phyloP scores from a whole-genome alignment of 805 yeast genomes.

The Wickerhamomyces mucosus region DNA sequence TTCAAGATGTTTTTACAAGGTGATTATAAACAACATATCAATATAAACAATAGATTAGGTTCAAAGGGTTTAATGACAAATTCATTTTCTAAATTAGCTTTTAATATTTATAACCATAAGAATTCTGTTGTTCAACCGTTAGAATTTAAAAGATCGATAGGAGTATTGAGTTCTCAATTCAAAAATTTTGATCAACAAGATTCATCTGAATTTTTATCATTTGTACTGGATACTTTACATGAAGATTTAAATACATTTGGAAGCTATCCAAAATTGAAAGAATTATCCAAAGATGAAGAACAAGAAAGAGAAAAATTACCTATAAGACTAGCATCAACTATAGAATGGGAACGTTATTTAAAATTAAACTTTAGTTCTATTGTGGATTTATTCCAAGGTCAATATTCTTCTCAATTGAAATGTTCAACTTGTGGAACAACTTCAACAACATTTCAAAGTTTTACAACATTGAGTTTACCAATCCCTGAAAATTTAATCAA shows the following conservation, averaged over 20 bases:
- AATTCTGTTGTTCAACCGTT: conserved; percentile 43
- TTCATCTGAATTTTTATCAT: conserved; percentile 73
- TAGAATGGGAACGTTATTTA: conserved; percentile 88
- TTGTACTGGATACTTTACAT: conserved; percentile 65
- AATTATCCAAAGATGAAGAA: conserved; percentile 66
- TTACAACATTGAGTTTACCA: conserved; percentile 72
- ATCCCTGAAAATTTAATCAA: conserved; percentile 42
- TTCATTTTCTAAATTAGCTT: conserved; percentile 51
- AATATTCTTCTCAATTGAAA: conserved; percentile 66
- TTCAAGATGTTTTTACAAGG: conserved; percentile 53
- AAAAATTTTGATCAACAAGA: conserved; percentile 72
- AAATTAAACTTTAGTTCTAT: conserved; percentile 70
- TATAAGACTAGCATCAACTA: conserved; percentile 70
- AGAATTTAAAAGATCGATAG: conserved; percentile 58
- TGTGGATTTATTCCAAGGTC: conserved; percentile 83
- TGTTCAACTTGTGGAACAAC: conserved; percentile 68
- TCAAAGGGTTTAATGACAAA: conserved; percentile 71
- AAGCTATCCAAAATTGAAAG: conserved; percentile 40
- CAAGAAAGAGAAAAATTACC: conserved; percentile 61
- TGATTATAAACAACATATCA: conserved; percentile 57
- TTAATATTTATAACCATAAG: conserved; percentile 41
- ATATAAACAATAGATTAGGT: conserved; percentile 65
- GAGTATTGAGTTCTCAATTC: conserved; percentile 56
- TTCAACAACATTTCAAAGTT: conserved; percentile 81
- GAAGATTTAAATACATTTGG: conserved; percentile 75